A percentile compares a stretch with the other conserved stretches of the same genome.
phyloP scores from a whole-genome alignment of 1,284 basidiomycete species.

The Ganoderma leucocontextum region DNA sequence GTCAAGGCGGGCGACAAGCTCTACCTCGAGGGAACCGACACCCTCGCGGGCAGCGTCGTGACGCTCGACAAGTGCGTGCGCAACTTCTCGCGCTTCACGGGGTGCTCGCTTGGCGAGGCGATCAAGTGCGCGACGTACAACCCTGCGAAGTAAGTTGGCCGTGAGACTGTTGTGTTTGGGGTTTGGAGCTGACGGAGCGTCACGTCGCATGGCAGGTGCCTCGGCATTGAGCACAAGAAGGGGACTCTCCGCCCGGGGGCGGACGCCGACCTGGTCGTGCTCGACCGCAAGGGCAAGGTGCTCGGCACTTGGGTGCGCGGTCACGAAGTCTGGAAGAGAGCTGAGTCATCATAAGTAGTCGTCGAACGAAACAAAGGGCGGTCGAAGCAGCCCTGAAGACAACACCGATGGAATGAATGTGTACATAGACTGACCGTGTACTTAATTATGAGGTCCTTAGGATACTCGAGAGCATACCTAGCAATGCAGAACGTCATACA shows the following conservation, averaged over 20 bases:
- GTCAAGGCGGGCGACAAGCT: slow-evolving; percentile 85
- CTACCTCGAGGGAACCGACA: slow-evolving; percentile 85
- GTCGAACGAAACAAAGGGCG: background rate
- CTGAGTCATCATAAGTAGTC: background rate
- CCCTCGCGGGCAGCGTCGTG: slow-evolving; percentile 87
- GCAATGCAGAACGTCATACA: slow-evolving; percentile 17
- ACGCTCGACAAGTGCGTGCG: slow-evolving; percentile 85
- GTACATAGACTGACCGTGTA: background rate
- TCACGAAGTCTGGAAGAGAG: slow-evolving; percentile 67
- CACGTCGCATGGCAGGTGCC: slow-evolving; percentile 50
- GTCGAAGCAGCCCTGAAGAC: background rate
- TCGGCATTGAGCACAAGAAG: slow-evolving; percentile 82
- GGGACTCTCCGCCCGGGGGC: slow-evolving; percentile 82
- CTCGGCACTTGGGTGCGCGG: slow-evolving; percentile 86
- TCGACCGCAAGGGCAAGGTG: slow-evolving; percentile 74
- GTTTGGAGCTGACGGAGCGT: background rate
- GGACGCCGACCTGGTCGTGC: slow-evolving; percentile 85
- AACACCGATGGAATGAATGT: slow-evolving; percentile 1
- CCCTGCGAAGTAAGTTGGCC: slow-evolving; percentile 59
- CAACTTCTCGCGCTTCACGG: slow-evolving; percentile 86
- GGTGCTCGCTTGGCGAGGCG: slow-evolving; percentile 82
- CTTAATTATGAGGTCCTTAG: background rate
- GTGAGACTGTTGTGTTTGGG: background rate
- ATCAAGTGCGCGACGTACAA: slow-evolving; percentile 87
- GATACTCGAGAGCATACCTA: slow-evolving; percentile 8